Evolutionary conservation across 441 rosid species (phyloP).

Genomic region (Pelargonium australe): DNA sequence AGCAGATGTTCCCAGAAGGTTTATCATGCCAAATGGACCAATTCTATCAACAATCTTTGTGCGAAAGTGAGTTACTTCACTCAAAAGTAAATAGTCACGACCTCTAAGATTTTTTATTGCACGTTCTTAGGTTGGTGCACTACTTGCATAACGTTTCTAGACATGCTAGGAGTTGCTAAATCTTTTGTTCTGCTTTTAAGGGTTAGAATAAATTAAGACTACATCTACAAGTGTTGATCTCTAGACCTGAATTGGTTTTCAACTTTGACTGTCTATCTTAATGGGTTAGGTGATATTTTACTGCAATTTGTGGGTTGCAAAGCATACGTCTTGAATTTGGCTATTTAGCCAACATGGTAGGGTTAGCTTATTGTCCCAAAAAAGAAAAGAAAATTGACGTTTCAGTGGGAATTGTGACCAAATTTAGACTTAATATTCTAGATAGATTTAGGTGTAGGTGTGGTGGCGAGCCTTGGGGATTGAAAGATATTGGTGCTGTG

Average conservation of each 20-base stretch:
- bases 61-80: too few species aligned
- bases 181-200: neutral
- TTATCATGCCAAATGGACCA: too few species aligned
- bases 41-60: too few species aligned
- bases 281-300: neutral
- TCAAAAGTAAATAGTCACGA: too few species aligned
- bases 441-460: neutral
- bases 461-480: neutral
- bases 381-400: neutral
- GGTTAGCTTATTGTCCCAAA: neutral
- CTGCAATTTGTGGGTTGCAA: neutral
- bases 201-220: neutral
- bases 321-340: neutral
- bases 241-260: neutral
- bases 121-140: neutral
- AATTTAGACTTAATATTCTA: neutral
- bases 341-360: neutral
- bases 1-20: too few species aligned
- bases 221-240: neutral
- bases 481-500: neutral
- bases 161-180: neutral
- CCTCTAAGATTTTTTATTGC: too few species aligned
- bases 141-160: neutral
- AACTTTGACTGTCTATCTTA: neutral
- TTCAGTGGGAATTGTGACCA: neutral